These are phyloP conservation scores for Colletotrichum echinochloae DNA, from an alignment of 2,329 filamentous ascomycete species.

Conservation along the genomic window DNA sequence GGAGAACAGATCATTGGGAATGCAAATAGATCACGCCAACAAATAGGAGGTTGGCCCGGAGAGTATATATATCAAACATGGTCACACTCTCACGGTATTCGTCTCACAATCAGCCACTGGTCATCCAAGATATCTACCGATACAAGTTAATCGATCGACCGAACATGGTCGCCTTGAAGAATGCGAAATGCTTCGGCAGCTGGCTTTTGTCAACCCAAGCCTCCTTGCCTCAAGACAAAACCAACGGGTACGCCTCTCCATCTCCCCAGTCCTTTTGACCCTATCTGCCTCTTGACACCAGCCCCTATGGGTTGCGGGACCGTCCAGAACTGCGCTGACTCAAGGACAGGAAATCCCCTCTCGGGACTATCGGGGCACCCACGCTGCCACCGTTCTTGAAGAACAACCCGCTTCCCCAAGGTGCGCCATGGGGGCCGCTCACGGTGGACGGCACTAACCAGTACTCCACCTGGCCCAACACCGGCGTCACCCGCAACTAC, in stretches of 20 bases:
- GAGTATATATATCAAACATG: neutral
- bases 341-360: neutral
- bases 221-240: neutral
- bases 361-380: neutral
- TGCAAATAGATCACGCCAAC: neutral
- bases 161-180: neutral
- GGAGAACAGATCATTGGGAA: neutral
- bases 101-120: neutral
- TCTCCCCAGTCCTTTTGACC: neutral
- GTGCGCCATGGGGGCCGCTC: neutral
- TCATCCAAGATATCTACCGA: neutral
- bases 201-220: neutral
- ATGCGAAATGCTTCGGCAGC: neutral
- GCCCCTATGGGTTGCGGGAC: neutral
- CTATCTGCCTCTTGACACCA: neutral
- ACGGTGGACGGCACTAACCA: constrained; percentile 54
- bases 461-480: constrained; percentile 60
- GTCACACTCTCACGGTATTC: neutral
- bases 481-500: constrained; percentile 67
- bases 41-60: neutral
- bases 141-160: neutral
- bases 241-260: neutral
- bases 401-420: neutral
- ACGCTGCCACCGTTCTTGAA: neutral
- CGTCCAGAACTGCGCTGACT: neutral